Conservation (phyloP, 352 stramenopile species). For the Phytophthora chlamydospora region DNA sequence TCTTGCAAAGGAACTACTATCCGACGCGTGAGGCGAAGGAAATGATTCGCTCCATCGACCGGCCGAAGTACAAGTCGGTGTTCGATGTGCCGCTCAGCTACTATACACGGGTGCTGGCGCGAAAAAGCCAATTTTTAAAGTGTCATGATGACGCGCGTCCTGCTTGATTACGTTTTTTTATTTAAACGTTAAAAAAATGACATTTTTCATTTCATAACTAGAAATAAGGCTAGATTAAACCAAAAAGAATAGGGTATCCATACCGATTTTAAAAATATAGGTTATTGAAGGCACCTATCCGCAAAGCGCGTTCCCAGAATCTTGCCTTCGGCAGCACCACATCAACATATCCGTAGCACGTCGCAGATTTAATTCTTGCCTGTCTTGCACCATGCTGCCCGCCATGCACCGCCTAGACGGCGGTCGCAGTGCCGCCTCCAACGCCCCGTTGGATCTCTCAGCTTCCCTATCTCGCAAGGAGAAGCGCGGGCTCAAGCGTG, state of each 20-base stretch:
- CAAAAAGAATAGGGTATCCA: no score
- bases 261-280: no score
- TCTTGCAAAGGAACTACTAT: neutral
- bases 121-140: no score
- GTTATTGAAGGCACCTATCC: no score
- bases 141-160: no score
- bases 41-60: slow-evolving; percentile 3
- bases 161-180: no score
- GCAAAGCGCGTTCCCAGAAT: slow-evolving; percentile 16
- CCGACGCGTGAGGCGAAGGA: neutral
- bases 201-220: no score
- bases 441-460: slow-evolving; percentile 32
- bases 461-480: slow-evolving; percentile 54
- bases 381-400: slow-evolving; percentile 37
- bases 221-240: no score
- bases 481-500: slow-evolving; percentile 44
- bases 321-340: slow-evolving; percentile 17
- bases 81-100: slow-evolving; percentile 4
- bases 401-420: slow-evolving; percentile 45
- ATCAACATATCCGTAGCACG: slow-evolving; percentile 8
- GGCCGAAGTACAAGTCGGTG: neutral
- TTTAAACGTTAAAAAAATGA: no score
- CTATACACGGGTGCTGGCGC: neutral
- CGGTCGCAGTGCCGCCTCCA: slow-evolving; percentile 27
- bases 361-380: slow-evolving; percentile 21